Percentiles rank a stretch among this genome's conserved stretches.
These are phyloP conservation scores for Amaranthus cruentus DNA, from an alignment of 148 eudicot species.

Conservation along the genomic window DNA sequence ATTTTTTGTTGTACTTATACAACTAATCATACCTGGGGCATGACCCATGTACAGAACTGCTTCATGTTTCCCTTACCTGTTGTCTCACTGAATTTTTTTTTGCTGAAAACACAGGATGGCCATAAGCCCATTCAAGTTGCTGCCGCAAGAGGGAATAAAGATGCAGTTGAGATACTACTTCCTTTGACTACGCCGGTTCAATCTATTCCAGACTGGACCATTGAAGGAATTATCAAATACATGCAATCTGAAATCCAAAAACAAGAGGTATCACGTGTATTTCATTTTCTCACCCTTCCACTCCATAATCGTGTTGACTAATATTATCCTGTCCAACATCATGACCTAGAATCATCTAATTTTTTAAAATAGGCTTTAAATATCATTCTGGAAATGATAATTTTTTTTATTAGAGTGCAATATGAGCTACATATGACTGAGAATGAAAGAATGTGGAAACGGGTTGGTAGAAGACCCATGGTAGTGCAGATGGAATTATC, in stretches of 20 bases:
- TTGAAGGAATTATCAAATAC: slow-evolving; percentile 65
- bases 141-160: slow-evolving; percentile 62
- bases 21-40: neutral
- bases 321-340: neutral
- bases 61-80: neutral
- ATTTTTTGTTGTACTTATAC: too few relatives aligned
- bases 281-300: neutral
- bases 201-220: slow-evolving; percentile 60
- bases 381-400: neutral
- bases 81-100: neutral
- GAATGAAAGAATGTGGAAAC: neutral
- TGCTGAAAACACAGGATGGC: slow-evolving; percentile 51
- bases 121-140: slow-evolving; percentile 75
- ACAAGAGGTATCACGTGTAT: slow-evolving; percentile 43
- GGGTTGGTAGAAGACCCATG: neutral
- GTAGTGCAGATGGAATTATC: too few relatives aligned
- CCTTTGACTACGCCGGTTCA: slow-evolving; percentile 52
- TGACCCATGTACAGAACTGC: neutral
- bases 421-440: neutral
- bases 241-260: slow-evolving; percentile 59
- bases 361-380: neutral
- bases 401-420: neutral
- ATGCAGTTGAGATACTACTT: slow-evolving; percentile 63
- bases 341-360: neutral
- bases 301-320: neutral